Evolutionary conservation across 257 asterid species (phyloP).

Genomic region (Asclepias syriaca): DNA sequence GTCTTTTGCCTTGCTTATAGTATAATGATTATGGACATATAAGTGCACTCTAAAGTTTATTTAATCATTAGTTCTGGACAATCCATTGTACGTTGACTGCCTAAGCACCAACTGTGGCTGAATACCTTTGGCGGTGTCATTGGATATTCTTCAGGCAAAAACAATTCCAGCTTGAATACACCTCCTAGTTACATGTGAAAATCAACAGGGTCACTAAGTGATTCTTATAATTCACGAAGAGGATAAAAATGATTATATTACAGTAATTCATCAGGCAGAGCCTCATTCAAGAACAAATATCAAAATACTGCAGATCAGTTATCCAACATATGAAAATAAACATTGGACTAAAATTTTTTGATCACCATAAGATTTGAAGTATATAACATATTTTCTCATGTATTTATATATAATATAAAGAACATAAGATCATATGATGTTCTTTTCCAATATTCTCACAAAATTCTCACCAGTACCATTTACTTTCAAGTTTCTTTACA

Average conservation of each 20-base stretch:
- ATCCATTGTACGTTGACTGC: neutral
- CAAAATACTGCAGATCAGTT: neutral
- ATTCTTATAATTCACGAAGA: neutral
- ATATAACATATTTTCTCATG: neutral
- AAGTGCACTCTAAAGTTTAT: neutral
- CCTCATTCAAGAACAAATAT: neutral
- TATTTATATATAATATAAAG: neutral
- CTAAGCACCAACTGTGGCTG: neutral
- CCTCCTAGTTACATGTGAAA: slow-evolving; percentile 49
- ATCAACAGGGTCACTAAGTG: neutral
- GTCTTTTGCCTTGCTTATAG: neutral
- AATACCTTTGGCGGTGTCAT: slow-evolving; percentile 95
- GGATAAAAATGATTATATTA: neutral
- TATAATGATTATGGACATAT: neutral
- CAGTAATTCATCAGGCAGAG: neutral
- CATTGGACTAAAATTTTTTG: neutral
- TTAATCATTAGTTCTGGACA: neutral
- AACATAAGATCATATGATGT: neutral
- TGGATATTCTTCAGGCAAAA: slow-evolving; percentile 91
- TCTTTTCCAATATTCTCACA: neutral
- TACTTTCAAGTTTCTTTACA: neutral
- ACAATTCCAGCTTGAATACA: slow-evolving; percentile 84
- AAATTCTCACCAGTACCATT: neutral
- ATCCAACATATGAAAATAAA: neutral
- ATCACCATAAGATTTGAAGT: neutral